phyloP scores from a whole-genome alignment of 2,329 filamentous ascomycete genomes.

The Trichoderma breve region DNA sequence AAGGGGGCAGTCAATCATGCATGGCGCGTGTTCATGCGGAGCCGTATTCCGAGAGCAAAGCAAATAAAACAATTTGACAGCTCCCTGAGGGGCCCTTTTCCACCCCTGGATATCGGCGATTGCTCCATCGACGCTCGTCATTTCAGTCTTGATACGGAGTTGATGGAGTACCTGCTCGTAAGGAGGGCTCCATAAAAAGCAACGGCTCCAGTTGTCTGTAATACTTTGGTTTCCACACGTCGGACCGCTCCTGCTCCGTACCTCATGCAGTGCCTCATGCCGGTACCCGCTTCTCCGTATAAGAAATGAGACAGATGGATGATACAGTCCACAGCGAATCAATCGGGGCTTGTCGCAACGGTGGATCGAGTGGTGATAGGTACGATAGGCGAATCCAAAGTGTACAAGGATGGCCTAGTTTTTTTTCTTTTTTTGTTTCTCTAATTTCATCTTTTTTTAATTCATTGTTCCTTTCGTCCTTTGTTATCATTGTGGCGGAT shows the following conservation, averaged over 20 bases:
- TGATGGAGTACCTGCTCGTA: neutral
- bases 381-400: slow-evolving; percentile 12
- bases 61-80: neutral
- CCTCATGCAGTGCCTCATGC: neutral
- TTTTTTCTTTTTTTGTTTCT: neutral
- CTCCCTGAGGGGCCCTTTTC: neutral
- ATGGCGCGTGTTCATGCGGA: neutral
- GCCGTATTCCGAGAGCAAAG: neutral
- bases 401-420: neutral
- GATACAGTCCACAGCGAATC: neutral
- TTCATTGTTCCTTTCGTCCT: neutral
- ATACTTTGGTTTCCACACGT: neutral
- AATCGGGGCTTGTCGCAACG: slow-evolving; percentile 1
- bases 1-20: neutral
- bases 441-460: neutral
- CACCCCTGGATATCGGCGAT: neutral
- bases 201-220: neutral
- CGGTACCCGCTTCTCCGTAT: neutral
- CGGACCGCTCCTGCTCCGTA: slow-evolving; percentile 8
- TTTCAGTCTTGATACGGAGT: neutral
- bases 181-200: neutral
- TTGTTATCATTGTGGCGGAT: neutral
- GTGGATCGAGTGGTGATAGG: slow-evolving; percentile 11
- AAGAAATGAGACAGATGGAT: slow-evolving; percentile 15
- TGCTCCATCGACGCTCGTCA: neutral